These are phyloP conservation scores for Pyracantha coccinea DNA, from an alignment of 331 rosid species.

Conservation along the genomic window DNA sequence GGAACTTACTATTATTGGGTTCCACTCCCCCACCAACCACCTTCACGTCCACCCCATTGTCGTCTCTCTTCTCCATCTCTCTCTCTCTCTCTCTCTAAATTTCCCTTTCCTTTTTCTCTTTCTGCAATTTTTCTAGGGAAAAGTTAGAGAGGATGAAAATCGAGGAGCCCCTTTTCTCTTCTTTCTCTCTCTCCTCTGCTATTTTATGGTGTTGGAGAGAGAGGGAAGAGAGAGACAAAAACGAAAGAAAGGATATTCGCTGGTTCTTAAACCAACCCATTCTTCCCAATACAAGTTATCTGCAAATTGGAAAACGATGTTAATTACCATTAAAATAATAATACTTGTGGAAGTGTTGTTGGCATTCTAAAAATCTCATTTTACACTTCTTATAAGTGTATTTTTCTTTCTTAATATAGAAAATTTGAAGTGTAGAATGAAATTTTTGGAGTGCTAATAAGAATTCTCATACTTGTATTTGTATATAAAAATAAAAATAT, in stretches of 20 bases:
- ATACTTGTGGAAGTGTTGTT: too few relatives aligned
- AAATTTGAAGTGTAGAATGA: too few relatives aligned
- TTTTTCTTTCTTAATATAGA: too few relatives aligned
- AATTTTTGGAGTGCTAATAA: too few relatives aligned
- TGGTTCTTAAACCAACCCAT: neutral
- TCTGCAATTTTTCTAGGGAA: constrained; percentile 10
- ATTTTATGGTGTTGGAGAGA: neutral
- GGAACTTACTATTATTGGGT: constrained; percentile 24
- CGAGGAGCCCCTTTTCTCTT: neutral
- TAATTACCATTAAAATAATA: neutral
- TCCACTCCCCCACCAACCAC: neutral
- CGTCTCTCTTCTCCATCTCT: constrained; percentile 26
- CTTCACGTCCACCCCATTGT: constrained; percentile 3
- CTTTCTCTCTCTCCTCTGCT: neutral
- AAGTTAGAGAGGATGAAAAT: neutral
- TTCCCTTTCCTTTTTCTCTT: neutral
- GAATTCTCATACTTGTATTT: too few relatives aligned
- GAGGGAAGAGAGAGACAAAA: neutral
- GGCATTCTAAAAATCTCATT: too few relatives aligned
- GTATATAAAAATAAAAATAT: too few relatives aligned
- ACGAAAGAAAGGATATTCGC: neutral
- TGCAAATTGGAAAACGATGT: neutral
- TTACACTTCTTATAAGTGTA: too few relatives aligned
- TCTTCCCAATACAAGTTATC: neutral
- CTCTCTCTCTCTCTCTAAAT: constrained; percentile 14